phyloP scores from a whole-genome alignment of 2,329 filamentous ascomycete genomes.

The Cladosporium cucumerinum region DNA sequence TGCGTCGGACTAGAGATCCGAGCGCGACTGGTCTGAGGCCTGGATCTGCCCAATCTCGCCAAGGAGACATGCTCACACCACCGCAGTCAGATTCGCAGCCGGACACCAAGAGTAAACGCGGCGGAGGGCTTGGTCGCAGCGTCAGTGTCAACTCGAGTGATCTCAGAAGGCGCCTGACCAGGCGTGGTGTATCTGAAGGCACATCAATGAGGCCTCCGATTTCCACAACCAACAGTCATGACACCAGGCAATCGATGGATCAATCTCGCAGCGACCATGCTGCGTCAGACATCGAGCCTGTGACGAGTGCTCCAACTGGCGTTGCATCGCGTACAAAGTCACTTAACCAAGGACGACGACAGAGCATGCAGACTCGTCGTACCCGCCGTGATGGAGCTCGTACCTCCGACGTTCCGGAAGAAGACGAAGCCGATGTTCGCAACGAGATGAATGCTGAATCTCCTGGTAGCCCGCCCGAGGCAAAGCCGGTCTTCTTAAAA shows the following conservation, averaged over 20 bases:
- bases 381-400: slow-evolving; percentile 53
- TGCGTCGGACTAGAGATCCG: slow-evolving; percentile 58
- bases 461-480: slow-evolving; percentile 66
- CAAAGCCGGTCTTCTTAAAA: slow-evolving; percentile 93
- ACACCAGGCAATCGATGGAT: slow-evolving; percentile 38
- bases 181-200: slow-evolving; percentile 54
- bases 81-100: slow-evolving; percentile 55
- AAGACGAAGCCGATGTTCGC: slow-evolving; percentile 60
- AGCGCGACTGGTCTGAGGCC: slow-evolving; percentile 52
- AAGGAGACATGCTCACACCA: slow-evolving; percentile 67
- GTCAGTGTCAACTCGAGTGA: slow-evolving; percentile 91
- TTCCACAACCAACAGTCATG: slow-evolving; percentile 26
- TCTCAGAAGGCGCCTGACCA: slow-evolving; percentile 62
- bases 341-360: slow-evolving; percentile 79
- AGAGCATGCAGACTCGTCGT: slow-evolving; percentile 87
- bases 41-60: slow-evolving; percentile 49
- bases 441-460: slow-evolving; percentile 59
- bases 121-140: slow-evolving; percentile 72
- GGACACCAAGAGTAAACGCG: slow-evolving; percentile 10
- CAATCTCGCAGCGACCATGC: slow-evolving; percentile 34
- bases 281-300: slow-evolving; percentile 49
- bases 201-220: slow-evolving; percentile 40
- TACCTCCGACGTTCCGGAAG: slow-evolving; percentile 79
- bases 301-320: slow-evolving; percentile 39
- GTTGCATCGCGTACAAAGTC: slow-evolving; percentile 77